Evolutionary conservation across 768 basidiomycete species (phyloP).

Genomic region (Trametes villosa): DNA sequence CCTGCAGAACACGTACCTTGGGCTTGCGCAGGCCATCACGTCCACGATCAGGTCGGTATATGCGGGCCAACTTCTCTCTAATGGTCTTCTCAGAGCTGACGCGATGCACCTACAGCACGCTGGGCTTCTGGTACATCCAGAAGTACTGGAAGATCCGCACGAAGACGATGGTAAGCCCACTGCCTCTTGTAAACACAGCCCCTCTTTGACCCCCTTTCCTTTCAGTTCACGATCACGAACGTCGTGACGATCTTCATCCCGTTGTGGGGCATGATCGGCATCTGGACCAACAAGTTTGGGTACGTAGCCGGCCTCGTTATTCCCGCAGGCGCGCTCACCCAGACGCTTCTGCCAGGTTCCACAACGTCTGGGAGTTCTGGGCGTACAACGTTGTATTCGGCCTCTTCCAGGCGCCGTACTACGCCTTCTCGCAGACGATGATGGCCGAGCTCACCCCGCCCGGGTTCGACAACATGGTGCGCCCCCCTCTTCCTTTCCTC

Average conservation of each 20-base stretch:
- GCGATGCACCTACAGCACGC: constrained; percentile 45
- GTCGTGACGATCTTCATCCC: constrained; percentile 78
- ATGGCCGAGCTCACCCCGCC: constrained; percentile 89
- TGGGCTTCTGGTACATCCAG: constrained; percentile 87
- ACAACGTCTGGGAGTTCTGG: constrained; percentile 90
- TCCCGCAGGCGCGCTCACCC: no score
- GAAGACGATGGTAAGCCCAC: constrained; percentile 69
- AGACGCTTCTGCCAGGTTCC: constrained; percentile 49
- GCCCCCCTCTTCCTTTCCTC: constrained; percentile 5
- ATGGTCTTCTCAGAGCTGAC: background rate
- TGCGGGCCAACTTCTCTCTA: background rate
- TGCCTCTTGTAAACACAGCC: background rate
- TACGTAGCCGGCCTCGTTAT: constrained; percentile 35
- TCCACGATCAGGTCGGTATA: constrained; percentile 50
- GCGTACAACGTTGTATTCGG: constrained; percentile 82
- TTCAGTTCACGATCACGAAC: constrained; percentile 80
- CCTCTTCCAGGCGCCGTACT: constrained; percentile 86
- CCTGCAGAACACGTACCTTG: constrained; percentile 79
- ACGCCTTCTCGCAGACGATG: constrained; percentile 85
- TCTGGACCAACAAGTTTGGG: constrained; percentile 81
- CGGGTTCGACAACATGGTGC: constrained; percentile 82
- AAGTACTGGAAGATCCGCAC: constrained; percentile 77
- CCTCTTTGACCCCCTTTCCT: background rate
- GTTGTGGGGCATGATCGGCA: constrained; percentile 85
- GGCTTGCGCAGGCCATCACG: constrained; percentile 74